Evolutionary conservation across 75 land plant species (phyloP), one percentile per base, ranked within the genome.

Genomic region (Pinus taeda): DNA sequence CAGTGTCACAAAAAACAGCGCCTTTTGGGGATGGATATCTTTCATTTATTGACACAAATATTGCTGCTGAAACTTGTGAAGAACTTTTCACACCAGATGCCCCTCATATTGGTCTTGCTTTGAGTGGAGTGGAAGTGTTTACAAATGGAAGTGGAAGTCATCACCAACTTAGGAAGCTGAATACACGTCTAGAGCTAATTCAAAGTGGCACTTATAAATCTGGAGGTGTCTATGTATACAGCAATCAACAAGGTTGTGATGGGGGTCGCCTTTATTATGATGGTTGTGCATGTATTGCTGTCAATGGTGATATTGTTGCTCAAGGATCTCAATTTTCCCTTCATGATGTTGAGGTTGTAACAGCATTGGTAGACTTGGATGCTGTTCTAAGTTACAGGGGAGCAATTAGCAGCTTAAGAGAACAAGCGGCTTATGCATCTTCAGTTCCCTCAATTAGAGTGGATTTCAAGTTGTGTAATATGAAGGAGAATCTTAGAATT

Each of bases 91-190:
- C 96, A 73, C 91, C 98, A 70, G 80, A 81, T 33, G 82, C 96
- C 11, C 99, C 99, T 76, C 97, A 93, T 77, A 83, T 93, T 61
- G 93, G 82, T 65, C 98, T 97, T 82, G 91, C 95, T 55, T 80
- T 95, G 78, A 93, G 90, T 81, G 99, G 99, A 30, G 95, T 95
- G 73, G 99, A 97, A 75, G 90, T 97, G 11, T 90, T 97, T 80
- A 81, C 88, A 79, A 97, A 97, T 88, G 98, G 95, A 9, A 97
- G 98, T 87, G 99, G 99, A 81, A 94, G 95, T 76, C 99, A 97
- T 82, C 99, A 97, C 73, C 99, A 97, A 77, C 78, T 97, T 53
- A 82, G 99, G 73, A 97, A 97, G 85, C 92, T 97, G 67, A 88
- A 97, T 77, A 77, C 90, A 73, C 90, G 99, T 29, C 79, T 97